Evolutionary conservation across 805 yeast species (phyloP).

Genomic region (Ogataea methanolica): DNA sequence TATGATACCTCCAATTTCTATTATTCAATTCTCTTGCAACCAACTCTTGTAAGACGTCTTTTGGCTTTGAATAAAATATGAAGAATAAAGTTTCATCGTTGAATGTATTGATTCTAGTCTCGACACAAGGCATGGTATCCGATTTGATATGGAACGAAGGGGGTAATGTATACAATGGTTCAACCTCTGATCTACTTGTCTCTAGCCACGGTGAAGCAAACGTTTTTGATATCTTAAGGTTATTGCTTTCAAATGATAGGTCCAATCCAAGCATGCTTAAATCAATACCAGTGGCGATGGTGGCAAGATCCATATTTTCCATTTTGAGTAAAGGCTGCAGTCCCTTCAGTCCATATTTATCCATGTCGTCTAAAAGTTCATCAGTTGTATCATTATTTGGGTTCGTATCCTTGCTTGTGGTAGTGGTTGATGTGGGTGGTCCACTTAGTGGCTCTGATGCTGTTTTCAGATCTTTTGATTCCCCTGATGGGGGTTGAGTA

Average conservation of each 20-base stretch:
- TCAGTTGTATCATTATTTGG: not conserved
- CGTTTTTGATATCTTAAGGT: constrained; percentile 47
- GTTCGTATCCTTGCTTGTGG: not conserved
- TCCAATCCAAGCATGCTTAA: constrained; percentile 63
- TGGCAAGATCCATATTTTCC: constrained; percentile 59
- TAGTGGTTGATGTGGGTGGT: not conserved
- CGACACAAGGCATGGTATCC: constrained; percentile 24
- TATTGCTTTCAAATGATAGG: constrained; percentile 37
- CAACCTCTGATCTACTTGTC: constrained; percentile 83
- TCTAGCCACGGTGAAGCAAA: constrained; percentile 96
- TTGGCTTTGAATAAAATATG: constrained; percentile 89
- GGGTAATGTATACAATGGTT: constrained; percentile 74
- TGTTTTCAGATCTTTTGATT: not conserved
- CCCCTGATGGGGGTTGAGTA: constrained; percentile 1
- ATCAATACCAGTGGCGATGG: constrained; percentile 74
- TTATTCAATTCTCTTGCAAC: constrained; percentile 88
- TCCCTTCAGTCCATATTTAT: constrained; percentile 65
- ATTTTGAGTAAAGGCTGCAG: constrained; percentile 53
- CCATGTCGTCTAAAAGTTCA: constrained; percentile 37
- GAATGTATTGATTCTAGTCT: constrained; percentile 49
- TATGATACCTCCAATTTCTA: constrained; percentile 96
- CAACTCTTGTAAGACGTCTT: constrained; percentile 88
- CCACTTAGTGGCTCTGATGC: not conserved
- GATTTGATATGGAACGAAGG: constrained; percentile 36
- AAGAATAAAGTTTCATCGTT: constrained; percentile 92